Evolutionary conservation across 208 protist species (phyloP), one percentile per base, ranked within the genome.

Genomic region (Trypanosoma vivax): DNA sequence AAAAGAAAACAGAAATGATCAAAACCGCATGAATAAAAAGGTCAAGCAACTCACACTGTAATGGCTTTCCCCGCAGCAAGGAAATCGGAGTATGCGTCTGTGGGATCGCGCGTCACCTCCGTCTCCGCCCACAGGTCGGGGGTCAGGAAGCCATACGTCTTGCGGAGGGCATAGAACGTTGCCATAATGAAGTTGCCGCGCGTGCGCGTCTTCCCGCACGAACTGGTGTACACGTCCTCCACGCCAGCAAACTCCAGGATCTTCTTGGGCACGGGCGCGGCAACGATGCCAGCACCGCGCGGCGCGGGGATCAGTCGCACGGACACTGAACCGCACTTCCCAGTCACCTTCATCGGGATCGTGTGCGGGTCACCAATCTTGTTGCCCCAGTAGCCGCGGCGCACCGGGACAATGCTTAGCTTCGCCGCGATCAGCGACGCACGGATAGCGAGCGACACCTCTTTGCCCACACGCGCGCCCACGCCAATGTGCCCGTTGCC

Each of bases 121-220:
- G 74, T 96, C 51, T 87, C 77, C 2, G 76, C 76, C 98, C 98
- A 99, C 25, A 99, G 76, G 56, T 99, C 97, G 35, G 98, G 98
- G 35, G 98, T 99, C 47, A 99, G 83, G 90, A 98, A 99, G 38
- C 71, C 80, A 81, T 99, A 99, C 40, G 98, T 98, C 68, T 90
- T 88, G 65, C 70, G 70, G 40, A 99, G 74, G 52, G 98, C 98
- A 56, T 88, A 75, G 85, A 98, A 99, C 46, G 95, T 97, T 61
- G 98, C 99, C 81, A 97, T 98, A 76, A 99, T 96, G 73, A 99
- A 99, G 96, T 99, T 99, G 70, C 97, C 98, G 39, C 97, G 77
- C 59, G 98, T 99, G 63, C 90, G 88, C 58, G 98, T 99, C 64
- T 95, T 85, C 65, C 98, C 98, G 45, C 58, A 65, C 14, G 97